Percentiles rank a stretch among this genome's conserved stretches.
These are phyloP conservation scores for Globisporangium paddicum DNA, from an alignment of 352 stramenopile species.

Conservation along the genomic window DNA sequence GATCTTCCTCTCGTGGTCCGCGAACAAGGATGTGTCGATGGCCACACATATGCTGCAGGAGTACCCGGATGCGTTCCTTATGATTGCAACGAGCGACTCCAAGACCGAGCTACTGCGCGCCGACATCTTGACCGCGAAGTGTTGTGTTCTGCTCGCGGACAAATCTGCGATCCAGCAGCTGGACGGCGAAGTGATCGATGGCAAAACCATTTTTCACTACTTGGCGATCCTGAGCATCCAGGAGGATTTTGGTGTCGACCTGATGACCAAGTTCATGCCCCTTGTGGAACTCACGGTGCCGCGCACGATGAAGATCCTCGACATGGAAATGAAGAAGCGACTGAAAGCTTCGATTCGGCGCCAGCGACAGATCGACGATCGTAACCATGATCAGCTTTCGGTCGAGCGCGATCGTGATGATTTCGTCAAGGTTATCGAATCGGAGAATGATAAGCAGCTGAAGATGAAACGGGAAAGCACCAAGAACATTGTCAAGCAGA, in stretches of 20 bases:
- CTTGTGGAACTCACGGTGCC: conserved; percentile 64
- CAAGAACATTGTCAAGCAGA: conserved; percentile 11
- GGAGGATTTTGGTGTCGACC: conserved; percentile 38
- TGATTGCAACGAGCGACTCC: conserved; percentile 45
- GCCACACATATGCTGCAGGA: conserved; percentile 25
- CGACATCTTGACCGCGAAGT: conserved; percentile 45
- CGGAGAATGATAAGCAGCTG: conserved; percentile 4
- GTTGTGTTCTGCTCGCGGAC: conserved; percentile 58
- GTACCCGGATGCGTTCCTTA: conserved; percentile 56
- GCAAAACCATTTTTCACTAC: conserved; percentile 63
- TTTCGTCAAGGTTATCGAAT: conserved; percentile 1
- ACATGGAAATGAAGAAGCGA: conserved; percentile 56
- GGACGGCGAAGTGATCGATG: conserved; percentile 55
- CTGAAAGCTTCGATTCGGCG: conserved; percentile 10
- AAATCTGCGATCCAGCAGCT: conserved; percentile 47
- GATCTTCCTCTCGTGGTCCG: conserved; percentile 60
- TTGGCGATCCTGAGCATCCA: conserved; percentile 59
- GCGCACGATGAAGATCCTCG: conserved; percentile 62
- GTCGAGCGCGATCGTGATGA: conserved; percentile 5
- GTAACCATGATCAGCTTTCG: conserved; percentile 9
- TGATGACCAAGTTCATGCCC: conserved; percentile 38
- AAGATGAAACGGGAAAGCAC: conserved; percentile 14
- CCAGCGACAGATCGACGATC: conserved; percentile 4
- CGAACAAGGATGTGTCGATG: conserved; percentile 14
- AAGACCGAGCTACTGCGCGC: conserved; percentile 50